Conservation (phyloP, 1,284 basidiomycete species). For the Trichosporon ovoides region DNA sequence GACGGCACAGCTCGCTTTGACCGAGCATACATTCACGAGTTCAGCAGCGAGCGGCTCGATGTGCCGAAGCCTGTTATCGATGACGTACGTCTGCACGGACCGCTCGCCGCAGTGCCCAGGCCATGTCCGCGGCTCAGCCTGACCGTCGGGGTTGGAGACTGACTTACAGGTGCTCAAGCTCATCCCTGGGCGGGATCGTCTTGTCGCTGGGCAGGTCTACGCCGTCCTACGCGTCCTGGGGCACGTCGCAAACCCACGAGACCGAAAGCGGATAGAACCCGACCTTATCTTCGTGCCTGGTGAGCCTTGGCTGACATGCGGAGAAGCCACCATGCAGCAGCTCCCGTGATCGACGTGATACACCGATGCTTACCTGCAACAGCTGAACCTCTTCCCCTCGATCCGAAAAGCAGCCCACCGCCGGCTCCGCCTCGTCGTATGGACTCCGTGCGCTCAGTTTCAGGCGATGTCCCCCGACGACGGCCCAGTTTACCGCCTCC, state of each 20-base stretch:
- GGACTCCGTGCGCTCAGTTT: neutral
- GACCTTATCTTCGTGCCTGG: constrained; percentile 24
- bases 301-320: constrained; percentile 1
- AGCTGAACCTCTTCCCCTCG: constrained; percentile 22
- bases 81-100: constrained; percentile 26
- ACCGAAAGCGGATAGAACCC: constrained; percentile 7
- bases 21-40: constrained; percentile 13
- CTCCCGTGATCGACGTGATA: neutral
- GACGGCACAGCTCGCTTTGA: constrained; percentile 20
- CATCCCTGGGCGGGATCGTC: constrained; percentile 7
- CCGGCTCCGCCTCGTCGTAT: constrained; percentile 16
- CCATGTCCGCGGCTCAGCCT: constrained; percentile 2
- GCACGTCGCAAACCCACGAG: constrained; percentile 7
- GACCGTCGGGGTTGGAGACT: neutral
- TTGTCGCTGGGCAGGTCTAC: constrained; percentile 19
- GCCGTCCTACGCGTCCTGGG: constrained; percentile 20
- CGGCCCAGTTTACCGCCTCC: neutral
- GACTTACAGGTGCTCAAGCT: constrained; percentile 12
- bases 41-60: constrained; percentile 14
- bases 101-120: neutral
- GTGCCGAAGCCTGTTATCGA: constrained; percentile 13
- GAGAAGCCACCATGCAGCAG: neutral
- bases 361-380: constrained; percentile 3
- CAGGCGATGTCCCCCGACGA: neutral
- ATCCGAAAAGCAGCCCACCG: neutral